Evolutionary conservation across 495 filamentous ascomycete species (phyloP).

Genomic region (Penicillium bovifimosum): DNA sequence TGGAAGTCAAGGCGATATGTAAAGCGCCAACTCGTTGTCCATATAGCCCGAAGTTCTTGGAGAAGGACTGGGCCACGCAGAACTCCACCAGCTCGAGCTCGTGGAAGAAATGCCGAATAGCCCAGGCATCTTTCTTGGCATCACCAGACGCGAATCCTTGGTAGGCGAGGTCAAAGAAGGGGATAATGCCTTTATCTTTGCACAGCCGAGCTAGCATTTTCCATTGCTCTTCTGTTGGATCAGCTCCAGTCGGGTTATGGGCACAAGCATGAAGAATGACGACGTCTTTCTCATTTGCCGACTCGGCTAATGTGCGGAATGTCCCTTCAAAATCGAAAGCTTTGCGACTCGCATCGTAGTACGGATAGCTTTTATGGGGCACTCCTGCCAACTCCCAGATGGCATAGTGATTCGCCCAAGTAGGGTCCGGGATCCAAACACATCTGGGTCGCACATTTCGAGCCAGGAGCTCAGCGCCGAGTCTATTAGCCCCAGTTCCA

Average conservation of each 20-base stretch:
- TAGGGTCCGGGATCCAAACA: conserved; percentile 27
- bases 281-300: conserved; percentile 21
- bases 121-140: conserved; percentile 35
- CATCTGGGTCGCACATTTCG: conserved; percentile 9
- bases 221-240: conserved; percentile 34
- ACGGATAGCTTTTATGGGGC: conserved; percentile 22
- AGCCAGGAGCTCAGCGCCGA: conserved; percentile 71
- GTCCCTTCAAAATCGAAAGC: conserved; percentile 21
- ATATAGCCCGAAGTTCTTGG: conserved; percentile 44
- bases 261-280: conserved; percentile 41
- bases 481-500: conserved; percentile 76
- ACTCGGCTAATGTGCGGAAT: conserved; percentile 11
- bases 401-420: conserved; percentile 29
- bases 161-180: conserved; percentile 42
- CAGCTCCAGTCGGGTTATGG: conserved; percentile 42
- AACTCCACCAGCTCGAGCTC: conserved; percentile 10
- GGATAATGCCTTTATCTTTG: conserved; percentile 25
- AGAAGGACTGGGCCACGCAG: conserved; percentile 34
- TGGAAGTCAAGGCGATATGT: conserved; percentile 11
- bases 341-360: conserved; percentile 19
- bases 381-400: conserved; percentile 24
- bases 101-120: conserved; percentile 31
- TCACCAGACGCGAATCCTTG: conserved; percentile 41
- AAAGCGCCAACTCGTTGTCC: conserved; percentile 33
- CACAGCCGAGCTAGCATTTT: conserved; percentile 21